These are phyloP conservation scores for Dalbergia cochinchinensis DNA, from an alignment of 306 rosid genomes.

Conservation along the genomic window DNA sequence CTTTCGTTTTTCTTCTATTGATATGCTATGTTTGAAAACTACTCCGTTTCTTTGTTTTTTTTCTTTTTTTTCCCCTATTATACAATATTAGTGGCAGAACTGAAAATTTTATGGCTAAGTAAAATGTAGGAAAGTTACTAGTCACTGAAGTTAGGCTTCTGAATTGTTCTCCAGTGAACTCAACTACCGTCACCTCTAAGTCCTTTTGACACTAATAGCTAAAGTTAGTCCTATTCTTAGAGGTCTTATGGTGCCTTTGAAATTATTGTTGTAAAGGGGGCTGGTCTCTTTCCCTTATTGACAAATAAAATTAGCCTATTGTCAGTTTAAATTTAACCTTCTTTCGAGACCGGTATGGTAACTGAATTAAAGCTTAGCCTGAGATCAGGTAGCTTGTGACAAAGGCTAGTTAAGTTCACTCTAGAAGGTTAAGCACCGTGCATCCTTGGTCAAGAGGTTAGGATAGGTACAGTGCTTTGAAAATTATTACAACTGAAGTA, in stretches of 20 bases:
- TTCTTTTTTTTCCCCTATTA: background rate
- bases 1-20: background rate
- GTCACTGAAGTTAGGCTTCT: background rate
- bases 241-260: background rate
- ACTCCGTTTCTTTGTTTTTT: conserved; percentile 16
- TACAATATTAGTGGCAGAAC: background rate
- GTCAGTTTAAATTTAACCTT: background rate
- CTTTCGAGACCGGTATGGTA: background rate
- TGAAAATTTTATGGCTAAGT: conserved; percentile 5
- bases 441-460: background rate
- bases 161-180: background rate
- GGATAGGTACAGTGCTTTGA: background rate
- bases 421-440: conserved; percentile 22
- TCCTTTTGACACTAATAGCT: background rate
- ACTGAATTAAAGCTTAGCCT: background rate
- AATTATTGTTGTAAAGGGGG: background rate
- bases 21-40: conserved; percentile 1
- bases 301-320: background rate
- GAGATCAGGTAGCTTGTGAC: background rate
- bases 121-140: background rate
- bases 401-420: no score
- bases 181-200: no score
- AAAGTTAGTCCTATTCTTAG: background rate
- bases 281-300: background rate
- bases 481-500: background rate